These are phyloP conservation scores for Oldenlandia corymbosa DNA, from an alignment of 257 asterid species.

Conservation along the genomic window DNA sequence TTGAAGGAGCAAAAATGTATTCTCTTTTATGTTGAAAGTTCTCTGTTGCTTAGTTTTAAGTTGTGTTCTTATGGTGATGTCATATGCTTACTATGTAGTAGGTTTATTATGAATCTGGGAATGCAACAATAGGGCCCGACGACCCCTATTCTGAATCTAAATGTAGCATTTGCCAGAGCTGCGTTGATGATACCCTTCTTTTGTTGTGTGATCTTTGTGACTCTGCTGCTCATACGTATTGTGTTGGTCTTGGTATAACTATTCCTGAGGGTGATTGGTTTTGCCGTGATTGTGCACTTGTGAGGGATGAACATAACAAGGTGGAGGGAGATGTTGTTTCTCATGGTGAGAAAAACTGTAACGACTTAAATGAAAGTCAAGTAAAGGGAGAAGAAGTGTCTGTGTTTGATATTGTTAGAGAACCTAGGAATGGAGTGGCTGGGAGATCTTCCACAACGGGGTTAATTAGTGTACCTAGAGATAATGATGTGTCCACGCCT, in stretches of 20 bases:
- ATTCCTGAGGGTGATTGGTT: conserved; percentile 87
- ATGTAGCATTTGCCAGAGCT: conserved; percentile 47
- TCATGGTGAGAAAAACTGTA: conserved; percentile 17
- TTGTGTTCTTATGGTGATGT: conserved; percentile 1
- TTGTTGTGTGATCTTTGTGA: conserved; percentile 79
- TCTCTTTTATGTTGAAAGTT: no score
- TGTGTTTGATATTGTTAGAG: conserved; percentile 37
- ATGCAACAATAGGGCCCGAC: conserved; percentile 39
- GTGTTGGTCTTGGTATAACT: conserved; percentile 58
- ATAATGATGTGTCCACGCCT: conserved; percentile 12
- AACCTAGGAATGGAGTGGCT: conserved; percentile 23
- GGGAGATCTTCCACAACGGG: conserved; percentile 22
- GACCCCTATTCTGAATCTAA: conserved; percentile 42
- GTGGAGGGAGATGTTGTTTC: conserved; percentile 28
- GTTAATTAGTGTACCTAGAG: conserved; percentile 18
- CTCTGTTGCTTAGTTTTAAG: not conserved
- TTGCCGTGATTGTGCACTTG: conserved; percentile 60
- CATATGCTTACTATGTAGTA: conserved; percentile 26
- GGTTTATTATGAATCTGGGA: conserved; percentile 47
- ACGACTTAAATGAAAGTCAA: conserved; percentile 7
- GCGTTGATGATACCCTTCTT: conserved; percentile 44
- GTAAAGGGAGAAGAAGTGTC: conserved; percentile 26
- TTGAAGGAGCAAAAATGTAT: no score
- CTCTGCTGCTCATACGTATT: conserved; percentile 59
- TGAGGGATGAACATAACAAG: conserved; percentile 48